Base-by-base conservation (phyloP, 306 rosid species). In the Hippophae rhamnoides region DNA sequence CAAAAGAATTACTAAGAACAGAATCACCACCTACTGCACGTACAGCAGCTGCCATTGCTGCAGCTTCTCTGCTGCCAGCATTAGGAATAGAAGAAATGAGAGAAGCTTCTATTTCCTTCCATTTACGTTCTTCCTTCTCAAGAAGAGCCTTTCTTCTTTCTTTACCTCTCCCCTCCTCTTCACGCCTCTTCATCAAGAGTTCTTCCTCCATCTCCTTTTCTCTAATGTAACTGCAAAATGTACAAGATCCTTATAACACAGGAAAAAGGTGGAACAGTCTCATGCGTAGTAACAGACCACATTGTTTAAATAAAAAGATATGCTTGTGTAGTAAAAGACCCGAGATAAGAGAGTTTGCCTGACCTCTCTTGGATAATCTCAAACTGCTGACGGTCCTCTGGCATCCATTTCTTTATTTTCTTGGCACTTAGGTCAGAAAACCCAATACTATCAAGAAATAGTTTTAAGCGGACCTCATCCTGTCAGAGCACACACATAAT, bases 181-280 rank as follows among this genome's bases (percentile, higher is more conserved):
- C 95, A 55, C 99, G 97, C 71, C 99, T 82, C 73, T 88, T 97
- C 94, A 79, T 82, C 75, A 93, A 76, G 68, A 93, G 83, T 75
- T 93, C 99, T 76, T 93, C 99, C 86, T 93, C 99, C 95, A 93
- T 93, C 83, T 93, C 97, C 70, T 84, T 93, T 74, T 93, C 99
- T 76, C 99, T 89, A 58, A 93, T 82, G 72, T 93, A 93, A 82
- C 99, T 88, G 68, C 52, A 83, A 77, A 75, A 67, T 49, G 47
- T 47, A 57, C 25, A 43, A 43, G 62, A 58, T 41, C 67, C 60
- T 64, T 66, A 73, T 64, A 60, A 74, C 60, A 43, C 31, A 14
- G 13, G 10, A 14, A 59, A 52, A 45, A 45, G 5, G 8, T 23
- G 10, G 23, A 47, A 6, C 27, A 45, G n/a, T 41, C 31, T 9